phyloP scores from a whole-genome alignment of 192 early-diverging fungal species.

The Coemansia biformis region DNA sequence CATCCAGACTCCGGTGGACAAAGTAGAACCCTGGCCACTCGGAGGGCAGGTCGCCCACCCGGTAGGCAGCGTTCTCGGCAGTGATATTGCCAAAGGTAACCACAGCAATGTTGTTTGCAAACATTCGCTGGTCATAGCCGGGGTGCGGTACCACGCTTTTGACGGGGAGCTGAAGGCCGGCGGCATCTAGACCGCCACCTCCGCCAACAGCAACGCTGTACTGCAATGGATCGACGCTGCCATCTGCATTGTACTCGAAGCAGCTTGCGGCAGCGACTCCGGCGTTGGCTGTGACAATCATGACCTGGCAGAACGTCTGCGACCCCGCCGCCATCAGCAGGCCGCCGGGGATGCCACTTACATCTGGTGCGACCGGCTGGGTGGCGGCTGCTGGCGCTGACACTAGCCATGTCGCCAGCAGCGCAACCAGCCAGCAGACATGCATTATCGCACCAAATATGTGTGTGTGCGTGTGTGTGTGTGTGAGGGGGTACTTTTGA shows the following conservation, averaged over 20 bases:
- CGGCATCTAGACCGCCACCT: background rate
- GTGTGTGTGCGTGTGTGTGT: too few species aligned
- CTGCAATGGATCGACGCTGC: background rate
- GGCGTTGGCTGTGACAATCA: background rate
- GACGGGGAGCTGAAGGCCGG: background rate
- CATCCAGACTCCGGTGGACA: conserved; percentile 7
- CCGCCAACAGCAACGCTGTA: background rate
- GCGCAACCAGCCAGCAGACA: too few species aligned
- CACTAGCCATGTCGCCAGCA: too few species aligned
- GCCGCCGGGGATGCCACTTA: too few species aligned
- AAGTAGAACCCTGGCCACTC: conserved; percentile 14
- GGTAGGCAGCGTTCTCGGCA: background rate
- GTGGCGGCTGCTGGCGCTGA: too few species aligned
- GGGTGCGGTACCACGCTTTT: conserved; percentile 1
- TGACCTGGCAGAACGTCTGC: conserved; percentile 4
- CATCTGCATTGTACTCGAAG: background rate
- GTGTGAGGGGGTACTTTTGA: too few species aligned
- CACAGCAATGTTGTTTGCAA: conserved; percentile 24
- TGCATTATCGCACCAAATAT: too few species aligned
- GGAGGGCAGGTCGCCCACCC: conserved; percentile 6
- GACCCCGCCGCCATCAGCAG: background rate
- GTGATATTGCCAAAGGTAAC: background rate
- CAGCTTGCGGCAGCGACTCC: conserved; percentile 6
- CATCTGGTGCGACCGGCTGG: too few species aligned
- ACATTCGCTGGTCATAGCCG: conserved; percentile 7